Evolutionary conservation across 805 yeast species (phyloP), one percentile per base, ranked within the genome.

Genomic region (Yarrowia osloensis): DNA sequence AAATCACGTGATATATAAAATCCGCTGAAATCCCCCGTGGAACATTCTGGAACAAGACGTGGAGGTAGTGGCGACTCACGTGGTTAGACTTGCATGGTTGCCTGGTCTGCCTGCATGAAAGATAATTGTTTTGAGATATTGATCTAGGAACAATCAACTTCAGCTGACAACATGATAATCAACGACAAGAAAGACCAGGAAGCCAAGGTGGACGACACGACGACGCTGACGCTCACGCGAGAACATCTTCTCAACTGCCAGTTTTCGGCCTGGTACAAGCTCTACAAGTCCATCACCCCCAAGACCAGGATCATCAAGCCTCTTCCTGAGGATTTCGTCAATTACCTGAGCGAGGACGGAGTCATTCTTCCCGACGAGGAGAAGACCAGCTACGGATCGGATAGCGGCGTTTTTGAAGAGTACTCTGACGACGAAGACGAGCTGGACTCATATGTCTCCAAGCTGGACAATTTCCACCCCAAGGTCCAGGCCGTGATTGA

Each of bases 311-410:
- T 89, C 21, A 74, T 89, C n/a, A 80, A 76, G 55, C 88, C 89
- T 0, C 71, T 88, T 4, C 90, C 92, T 0, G 73, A 77, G 29
- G 79, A 77, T 9, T 89, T 90, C 72, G 76, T 88, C 1, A 81
- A 82, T 4, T 90, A 88, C 71, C 73, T 90, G 61, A 80, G 81
- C 19, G 81, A 84, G 31, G 96, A 91, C 73, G 93, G 91, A 1
- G 88, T 91, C 37, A 79, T 75, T 31, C 77, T 91, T 9, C 90
- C 91, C 0, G 76, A 78, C 1, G 86, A 82, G 19, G 80, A 71
- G 4, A 67, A 42, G 2, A 68, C 40, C 59, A 59, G 86, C 68
- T 91, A 88, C 37, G 89, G 89, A 74, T 86, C 91, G 69, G 92
- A 88, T 70, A 88, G 94, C 90, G 89, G 87, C 40, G 86, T 81